Percentiles rank a stretch among this genome's conserved stretches.
Conservation (phyloP, 495 filamentous ascomycete genomes). For the Penicillium pancosmium region DNA sequence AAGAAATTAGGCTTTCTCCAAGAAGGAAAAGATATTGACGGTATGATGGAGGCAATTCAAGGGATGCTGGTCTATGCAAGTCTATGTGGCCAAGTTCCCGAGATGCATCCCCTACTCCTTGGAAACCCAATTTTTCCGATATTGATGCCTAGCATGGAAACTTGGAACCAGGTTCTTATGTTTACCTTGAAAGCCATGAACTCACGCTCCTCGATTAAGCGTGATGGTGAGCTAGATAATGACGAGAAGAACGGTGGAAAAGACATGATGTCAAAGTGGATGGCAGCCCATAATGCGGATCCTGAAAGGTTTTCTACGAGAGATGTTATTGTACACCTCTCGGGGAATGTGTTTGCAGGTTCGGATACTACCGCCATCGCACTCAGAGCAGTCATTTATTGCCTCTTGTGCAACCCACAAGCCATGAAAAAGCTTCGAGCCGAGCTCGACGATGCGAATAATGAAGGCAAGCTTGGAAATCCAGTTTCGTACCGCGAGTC, state of each 20-base stretch:
- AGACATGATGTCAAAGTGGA: slow-evolving; percentile 38
- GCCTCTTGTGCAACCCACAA: background rate
- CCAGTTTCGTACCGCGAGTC: slow-evolving; percentile 41
- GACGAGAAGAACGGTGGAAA: slow-evolving; percentile 12
- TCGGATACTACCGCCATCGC: slow-evolving; percentile 63
- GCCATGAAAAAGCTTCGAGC: background rate
- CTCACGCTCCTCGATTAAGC: slow-evolving; percentile 18
- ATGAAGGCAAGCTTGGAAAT: background rate
- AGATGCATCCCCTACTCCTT: slow-evolving; percentile 35
- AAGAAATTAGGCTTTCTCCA: slow-evolving; percentile 45
- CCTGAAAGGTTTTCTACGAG: slow-evolving; percentile 27
- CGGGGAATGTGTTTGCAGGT: slow-evolving; percentile 43
- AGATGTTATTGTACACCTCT: slow-evolving; percentile 35
- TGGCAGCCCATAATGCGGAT: slow-evolving; percentile 27
- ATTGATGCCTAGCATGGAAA: slow-evolving; percentile 40
- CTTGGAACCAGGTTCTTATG: slow-evolving; percentile 31
- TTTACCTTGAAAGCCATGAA: slow-evolving; percentile 34
- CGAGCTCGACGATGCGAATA: background rate
- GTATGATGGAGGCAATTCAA: slow-evolving; percentile 36
- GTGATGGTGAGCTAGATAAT: background rate
- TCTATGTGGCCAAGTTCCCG: slow-evolving; percentile 31
- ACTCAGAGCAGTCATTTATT: slow-evolving; percentile 40
- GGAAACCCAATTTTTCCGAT: slow-evolving; percentile 29
- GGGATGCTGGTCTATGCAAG: slow-evolving; percentile 28
- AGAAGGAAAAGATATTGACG: slow-evolving; percentile 39